Percentiles rank a stretch among this genome's conserved stretches.
Conservation (phyloP, 2,329 filamentous ascomycete genomes). For the Aspergillus aculeatinus region DNA sequence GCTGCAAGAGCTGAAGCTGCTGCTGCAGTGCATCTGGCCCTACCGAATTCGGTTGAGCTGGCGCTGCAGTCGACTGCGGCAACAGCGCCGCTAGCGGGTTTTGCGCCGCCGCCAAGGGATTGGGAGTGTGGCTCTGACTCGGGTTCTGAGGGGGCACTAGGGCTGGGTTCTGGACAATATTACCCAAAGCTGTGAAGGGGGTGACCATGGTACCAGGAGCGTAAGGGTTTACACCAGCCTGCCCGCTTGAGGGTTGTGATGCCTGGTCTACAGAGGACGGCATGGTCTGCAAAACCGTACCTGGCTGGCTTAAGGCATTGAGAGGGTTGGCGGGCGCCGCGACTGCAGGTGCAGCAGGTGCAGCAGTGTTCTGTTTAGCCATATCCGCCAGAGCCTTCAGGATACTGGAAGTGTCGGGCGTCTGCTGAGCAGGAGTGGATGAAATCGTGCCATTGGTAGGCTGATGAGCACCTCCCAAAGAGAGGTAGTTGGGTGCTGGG, state of each 20-base stretch:
- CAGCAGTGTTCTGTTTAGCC: constrained; percentile 68
- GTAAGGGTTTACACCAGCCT: constrained; percentile 60
- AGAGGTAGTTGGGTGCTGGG: constrained; percentile 46
- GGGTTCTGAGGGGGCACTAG: constrained; percentile 42
- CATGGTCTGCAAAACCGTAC: constrained; percentile 40
- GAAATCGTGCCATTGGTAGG: constrained; percentile 25
- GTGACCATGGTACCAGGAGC: constrained; percentile 47
- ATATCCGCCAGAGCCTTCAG: constrained; percentile 78
- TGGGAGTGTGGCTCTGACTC: constrained; percentile 42
- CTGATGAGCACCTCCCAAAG: constrained; percentile 36
- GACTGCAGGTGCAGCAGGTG: constrained; percentile 42
- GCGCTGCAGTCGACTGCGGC: constrained; percentile 36
- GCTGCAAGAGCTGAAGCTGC: constrained; percentile 72
- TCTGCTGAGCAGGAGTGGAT: constrained; percentile 29
- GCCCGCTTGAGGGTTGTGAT: constrained; percentile 44
- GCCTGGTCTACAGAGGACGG: constrained; percentile 48
- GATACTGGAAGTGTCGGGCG: constrained; percentile 64
- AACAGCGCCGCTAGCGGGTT: constrained; percentile 46
- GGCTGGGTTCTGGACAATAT: constrained; percentile 36
- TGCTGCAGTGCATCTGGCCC: constrained; percentile 58
- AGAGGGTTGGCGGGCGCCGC: constrained; percentile 44
- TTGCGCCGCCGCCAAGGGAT: constrained; percentile 41
- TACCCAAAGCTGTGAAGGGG: constrained; percentile 49
- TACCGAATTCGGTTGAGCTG: constrained; percentile 29
- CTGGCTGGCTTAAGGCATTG: constrained; percentile 52